A percentile compares a stretch with the other conserved stretches of the same genome.
Evolutionary conservation across 78 protist species (phyloP).

Genomic region (Capsaspora owczarzaki): DNA sequence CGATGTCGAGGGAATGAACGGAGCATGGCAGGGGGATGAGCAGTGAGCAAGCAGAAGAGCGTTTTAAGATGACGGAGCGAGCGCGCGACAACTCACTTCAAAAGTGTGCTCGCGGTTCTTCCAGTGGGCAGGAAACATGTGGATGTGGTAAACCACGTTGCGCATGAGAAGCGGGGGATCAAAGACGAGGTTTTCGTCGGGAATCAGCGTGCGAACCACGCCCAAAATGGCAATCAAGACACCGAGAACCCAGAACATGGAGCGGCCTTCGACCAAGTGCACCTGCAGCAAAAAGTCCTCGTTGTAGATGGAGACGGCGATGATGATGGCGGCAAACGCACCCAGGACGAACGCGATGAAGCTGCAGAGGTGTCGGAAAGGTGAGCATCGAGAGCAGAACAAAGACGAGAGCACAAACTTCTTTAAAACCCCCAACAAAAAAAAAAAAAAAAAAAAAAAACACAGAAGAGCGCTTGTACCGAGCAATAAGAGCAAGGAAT

Average conservation of each 20-base stretch:
- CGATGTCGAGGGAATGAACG: not conserved
- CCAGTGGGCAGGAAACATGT: constrained; percentile 56
- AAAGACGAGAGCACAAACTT: not conserved
- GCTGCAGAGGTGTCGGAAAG: constrained; percentile 1
- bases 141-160: constrained; percentile 42
- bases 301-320: constrained; percentile 33
- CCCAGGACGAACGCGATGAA: constrained; percentile 53
- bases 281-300: constrained; percentile 43
- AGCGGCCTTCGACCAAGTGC: constrained; percentile 33
- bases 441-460: not conserved
- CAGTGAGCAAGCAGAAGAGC: not conserved
- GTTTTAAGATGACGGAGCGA: not conserved
- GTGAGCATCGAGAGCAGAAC: not conserved
- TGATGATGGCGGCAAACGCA: constrained; percentile 36
- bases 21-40: not conserved
- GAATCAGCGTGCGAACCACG: constrained; percentile 31
- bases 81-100: not conserved
- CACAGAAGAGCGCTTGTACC: not conserved
- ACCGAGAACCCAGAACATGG: constrained; percentile 52
- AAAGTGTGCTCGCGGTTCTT: not conserved
- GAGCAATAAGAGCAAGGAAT: not conserved
- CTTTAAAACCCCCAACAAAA: not conserved
- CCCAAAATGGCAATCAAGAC: constrained; percentile 47
- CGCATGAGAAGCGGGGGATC: constrained; percentile 54
- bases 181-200: constrained; percentile 33